Evolutionary conservation across 129 eudicot genomes (phyloP).

Genomic region (Lactuca saligna): DNA sequence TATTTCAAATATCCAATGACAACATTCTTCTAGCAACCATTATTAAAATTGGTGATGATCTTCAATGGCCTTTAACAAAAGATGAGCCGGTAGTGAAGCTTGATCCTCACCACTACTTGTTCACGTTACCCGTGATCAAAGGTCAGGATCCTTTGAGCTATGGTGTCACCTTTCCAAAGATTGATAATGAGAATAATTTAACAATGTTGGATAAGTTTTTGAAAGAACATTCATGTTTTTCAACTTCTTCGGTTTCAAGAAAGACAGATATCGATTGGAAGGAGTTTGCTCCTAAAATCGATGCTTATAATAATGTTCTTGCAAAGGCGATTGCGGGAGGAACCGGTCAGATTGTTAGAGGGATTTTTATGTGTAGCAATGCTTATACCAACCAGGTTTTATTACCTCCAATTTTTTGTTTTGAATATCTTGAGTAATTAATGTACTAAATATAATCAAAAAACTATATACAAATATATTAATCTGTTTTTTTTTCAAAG

Average conservation of each 20-base stretch:
- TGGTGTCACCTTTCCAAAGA: slow-evolving; percentile 64
- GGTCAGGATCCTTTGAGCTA: slow-evolving; percentile 63
- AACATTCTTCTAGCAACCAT: slow-evolving; percentile 61
- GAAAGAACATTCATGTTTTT: slow-evolving; percentile 52
- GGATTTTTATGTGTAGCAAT: slow-evolving; percentile 81
- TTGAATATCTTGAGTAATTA: neutral
- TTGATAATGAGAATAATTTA: slow-evolving; percentile 29
- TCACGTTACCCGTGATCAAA: slow-evolving; percentile 58
- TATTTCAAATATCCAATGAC: slow-evolving; percentile 45
- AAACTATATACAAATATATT: too few species aligned
- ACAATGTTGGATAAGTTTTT: slow-evolving; percentile 58
- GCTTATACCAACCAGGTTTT: slow-evolving; percentile 82
- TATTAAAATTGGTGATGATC: slow-evolving; percentile 65
- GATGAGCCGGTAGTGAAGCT: slow-evolving; percentile 95
- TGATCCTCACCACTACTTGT: slow-evolving; percentile 66
- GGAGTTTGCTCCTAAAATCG: slow-evolving; percentile 79
- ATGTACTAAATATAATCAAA: neutral
- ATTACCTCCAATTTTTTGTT: neutral
- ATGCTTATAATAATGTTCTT: slow-evolving; percentile 68
- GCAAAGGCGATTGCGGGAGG: slow-evolving; percentile 96
- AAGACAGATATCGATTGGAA: slow-evolving; percentile 70
- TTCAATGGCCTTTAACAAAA: slow-evolving; percentile 94
- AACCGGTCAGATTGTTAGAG: slow-evolving; percentile 89
- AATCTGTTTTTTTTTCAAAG: too few species aligned
- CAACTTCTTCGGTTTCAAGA: slow-evolving; percentile 29